These are phyloP conservation scores for Gymnopilus junonius DNA, from an alignment of 768 basidiomycete species.

Conservation along the genomic window DNA sequence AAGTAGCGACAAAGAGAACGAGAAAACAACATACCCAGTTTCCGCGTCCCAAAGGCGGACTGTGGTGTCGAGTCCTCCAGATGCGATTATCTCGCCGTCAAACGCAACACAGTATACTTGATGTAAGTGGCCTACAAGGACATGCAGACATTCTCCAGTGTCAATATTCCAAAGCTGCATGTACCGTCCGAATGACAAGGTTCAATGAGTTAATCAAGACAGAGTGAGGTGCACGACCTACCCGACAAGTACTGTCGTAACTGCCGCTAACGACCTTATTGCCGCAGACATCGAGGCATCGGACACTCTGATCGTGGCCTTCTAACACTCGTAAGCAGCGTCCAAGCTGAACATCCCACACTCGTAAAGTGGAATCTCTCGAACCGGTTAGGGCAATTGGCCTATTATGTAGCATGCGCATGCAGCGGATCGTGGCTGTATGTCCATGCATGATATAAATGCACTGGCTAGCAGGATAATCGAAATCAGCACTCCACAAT, in stretches of 20 bases:
- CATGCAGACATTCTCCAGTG: conserved; percentile 84
- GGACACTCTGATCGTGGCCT: conserved; percentile 83
- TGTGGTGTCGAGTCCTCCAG: conserved; percentile 92
- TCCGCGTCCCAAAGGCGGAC: conserved; percentile 89
- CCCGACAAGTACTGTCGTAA: conserved; percentile 88
- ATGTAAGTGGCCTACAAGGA: conserved; percentile 82
- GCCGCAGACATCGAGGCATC: conserved; percentile 89
- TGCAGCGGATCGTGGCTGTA: conserved; percentile 88
- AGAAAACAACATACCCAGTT: conserved; percentile 66
- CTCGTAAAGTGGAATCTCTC: conserved; percentile 81
- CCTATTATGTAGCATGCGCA: conserved; percentile 84
- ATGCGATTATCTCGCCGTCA: conserved; percentile 80
- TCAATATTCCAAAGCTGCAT: conserved; percentile 87
- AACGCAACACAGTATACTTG: conserved; percentile 93
- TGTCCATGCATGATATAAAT: conserved; percentile 85
- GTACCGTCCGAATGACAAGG: neutral
- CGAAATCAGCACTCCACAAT: neutral
- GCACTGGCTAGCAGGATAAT: conserved; percentile 37
- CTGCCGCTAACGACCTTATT: conserved; percentile 88
- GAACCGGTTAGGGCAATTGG: conserved; percentile 92
- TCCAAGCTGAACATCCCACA: conserved; percentile 93
- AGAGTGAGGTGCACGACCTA: conserved; percentile 37
- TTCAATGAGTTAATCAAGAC: neutral
- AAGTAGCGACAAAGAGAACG: neutral
- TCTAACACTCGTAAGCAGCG: conserved; percentile 62